Evolutionary conservation across 2,329 filamentous ascomycete species (phyloP).

Genomic region (Penicillium sp.): DNA sequence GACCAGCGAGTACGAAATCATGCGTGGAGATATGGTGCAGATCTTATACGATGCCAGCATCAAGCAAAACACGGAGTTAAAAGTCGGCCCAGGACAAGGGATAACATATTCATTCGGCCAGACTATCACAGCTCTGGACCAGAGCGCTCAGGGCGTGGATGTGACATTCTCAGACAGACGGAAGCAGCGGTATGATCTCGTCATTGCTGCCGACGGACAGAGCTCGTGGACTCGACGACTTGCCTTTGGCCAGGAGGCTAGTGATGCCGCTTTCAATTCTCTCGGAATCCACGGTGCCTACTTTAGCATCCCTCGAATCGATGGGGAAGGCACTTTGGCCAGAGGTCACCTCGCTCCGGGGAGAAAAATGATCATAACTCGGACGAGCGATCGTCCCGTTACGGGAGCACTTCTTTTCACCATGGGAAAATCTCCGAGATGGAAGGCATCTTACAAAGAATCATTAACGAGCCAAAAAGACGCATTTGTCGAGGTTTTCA

Average conservation of each 20-base stretch:
- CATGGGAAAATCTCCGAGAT: not conserved
- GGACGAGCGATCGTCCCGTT: not conserved
- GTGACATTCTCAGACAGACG: conserved; percentile 1
- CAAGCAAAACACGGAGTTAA: not conserved
- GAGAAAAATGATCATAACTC: conserved; percentile 2
- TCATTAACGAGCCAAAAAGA: not conserved
- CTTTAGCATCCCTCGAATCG: conserved; percentile 7
- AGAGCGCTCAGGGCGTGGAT: not conserved
- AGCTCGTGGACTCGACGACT: not conserved
- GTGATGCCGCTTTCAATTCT: conserved; percentile 2
- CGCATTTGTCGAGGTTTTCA: not conserved
- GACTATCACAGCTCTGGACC: not conserved
- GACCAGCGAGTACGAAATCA: conserved; percentile 11
- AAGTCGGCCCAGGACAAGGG: not conserved
- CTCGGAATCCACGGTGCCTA: conserved; percentile 2
- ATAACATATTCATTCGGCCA: not conserved
- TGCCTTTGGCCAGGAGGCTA: not conserved
- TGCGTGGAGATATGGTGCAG: conserved; percentile 8
- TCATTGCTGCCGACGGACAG: conserved; percentile 4
- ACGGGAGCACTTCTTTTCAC: conserved; percentile 1
- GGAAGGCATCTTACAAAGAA: not conserved
- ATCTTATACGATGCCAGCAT: conserved; percentile 6
- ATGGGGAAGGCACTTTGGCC: conserved; percentile 3
- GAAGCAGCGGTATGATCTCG: not conserved
- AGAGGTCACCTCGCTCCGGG: conserved; percentile 5